Conservation (phyloP, 2,329 filamentous ascomycete genomes). For the Alternaria arborescens region DNA sequence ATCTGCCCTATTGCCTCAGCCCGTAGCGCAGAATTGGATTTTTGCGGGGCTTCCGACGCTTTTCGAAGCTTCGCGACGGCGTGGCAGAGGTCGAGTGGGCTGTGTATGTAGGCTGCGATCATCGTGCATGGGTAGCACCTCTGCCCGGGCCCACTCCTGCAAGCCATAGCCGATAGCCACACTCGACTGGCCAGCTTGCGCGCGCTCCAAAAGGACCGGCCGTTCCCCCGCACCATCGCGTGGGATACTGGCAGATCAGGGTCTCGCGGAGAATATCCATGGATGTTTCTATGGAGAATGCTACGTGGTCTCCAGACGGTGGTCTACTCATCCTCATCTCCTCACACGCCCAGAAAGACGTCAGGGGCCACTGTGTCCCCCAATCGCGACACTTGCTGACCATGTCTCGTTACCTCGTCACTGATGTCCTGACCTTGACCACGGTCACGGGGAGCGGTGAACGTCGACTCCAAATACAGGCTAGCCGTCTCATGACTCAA, state of each 20-base stretch:
- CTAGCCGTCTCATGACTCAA: conserved; percentile 4
- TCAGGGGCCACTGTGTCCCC: background rate
- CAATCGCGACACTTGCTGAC: conserved; percentile 1
- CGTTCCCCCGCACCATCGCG: conserved; percentile 15
- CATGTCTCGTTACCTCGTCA: background rate
- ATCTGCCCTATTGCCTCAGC: conserved; percentile 21
- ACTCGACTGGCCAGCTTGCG: conserved; percentile 8
- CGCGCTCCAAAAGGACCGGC: conserved; percentile 1
- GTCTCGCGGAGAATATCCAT: conserved; percentile 14
- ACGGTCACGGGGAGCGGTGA: conserved; percentile 12
- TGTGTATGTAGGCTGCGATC: conserved; percentile 22
- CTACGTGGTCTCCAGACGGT: conserved; percentile 14
- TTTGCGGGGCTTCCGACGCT: conserved; percentile 17
- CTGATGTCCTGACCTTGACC: background rate
- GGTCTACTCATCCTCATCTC: background rate
- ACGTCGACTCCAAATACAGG: conserved; percentile 2
- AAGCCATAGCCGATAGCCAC: conserved; percentile 12
- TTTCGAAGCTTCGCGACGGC: conserved; percentile 24
- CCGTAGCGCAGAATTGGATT: conserved; percentile 14
- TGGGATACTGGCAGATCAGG: conserved; percentile 12
- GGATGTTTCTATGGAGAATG: background rate
- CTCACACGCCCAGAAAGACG: background rate
- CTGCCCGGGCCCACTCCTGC: conserved; percentile 7
- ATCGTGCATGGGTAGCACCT: conserved; percentile 26
- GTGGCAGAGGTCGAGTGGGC: conserved; percentile 26